These are phyloP conservation scores for Chenopodium quinoa DNA, from an alignment of 148 eudicot genomes.

Conservation along the genomic window DNA sequence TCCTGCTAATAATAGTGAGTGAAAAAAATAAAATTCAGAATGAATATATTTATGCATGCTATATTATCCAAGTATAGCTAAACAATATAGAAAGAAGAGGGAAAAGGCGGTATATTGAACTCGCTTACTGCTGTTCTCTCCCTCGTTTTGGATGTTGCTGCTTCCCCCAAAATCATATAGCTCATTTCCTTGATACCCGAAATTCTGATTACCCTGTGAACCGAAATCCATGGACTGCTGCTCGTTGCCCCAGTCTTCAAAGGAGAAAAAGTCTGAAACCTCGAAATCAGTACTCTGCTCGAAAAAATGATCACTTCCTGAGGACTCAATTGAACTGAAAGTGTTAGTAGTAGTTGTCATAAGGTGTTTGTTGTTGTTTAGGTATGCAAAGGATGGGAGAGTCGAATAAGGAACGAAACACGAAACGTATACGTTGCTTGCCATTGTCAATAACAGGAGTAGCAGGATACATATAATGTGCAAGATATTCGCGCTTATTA, in stretches of 20 bases:
- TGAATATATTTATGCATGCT: not conserved
- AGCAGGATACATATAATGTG: slow-evolving; percentile 24
- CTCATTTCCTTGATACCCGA: slow-evolving; percentile 28
- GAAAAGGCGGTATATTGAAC: not conserved
- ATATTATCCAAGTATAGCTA: not conserved
- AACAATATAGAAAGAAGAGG: not conserved
- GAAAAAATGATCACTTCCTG: slow-evolving; percentile 35
- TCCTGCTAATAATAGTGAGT: slow-evolving; percentile 22
- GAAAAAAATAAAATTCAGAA: not conserved
- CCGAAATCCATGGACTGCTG: slow-evolving; percentile 24
- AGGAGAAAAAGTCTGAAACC: slow-evolving; percentile 40
- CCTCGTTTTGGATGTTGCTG: slow-evolving; percentile 33
- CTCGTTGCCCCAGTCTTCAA: slow-evolving; percentile 25
- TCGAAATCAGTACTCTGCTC: slow-evolving; percentile 34
- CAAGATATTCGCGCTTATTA: not conserved
- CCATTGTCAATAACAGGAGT: slow-evolving; percentile 12
- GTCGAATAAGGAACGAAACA: not conserved
- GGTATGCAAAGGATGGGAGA: not conserved
- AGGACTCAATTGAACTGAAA: slow-evolving; percentile 33
- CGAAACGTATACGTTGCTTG: slow-evolving; percentile 17
- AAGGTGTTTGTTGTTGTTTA: not conserved
- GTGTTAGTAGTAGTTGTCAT: slow-evolving; percentile 18
- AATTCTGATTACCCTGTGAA: slow-evolving; percentile 19
- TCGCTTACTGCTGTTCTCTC: slow-evolving; percentile 31
- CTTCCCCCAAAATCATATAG: slow-evolving; percentile 19